These are phyloP conservation scores for Hyaloperonospora brassicae DNA, from an alignment of 352 stramenopile species.

Conservation along the genomic window DNA sequence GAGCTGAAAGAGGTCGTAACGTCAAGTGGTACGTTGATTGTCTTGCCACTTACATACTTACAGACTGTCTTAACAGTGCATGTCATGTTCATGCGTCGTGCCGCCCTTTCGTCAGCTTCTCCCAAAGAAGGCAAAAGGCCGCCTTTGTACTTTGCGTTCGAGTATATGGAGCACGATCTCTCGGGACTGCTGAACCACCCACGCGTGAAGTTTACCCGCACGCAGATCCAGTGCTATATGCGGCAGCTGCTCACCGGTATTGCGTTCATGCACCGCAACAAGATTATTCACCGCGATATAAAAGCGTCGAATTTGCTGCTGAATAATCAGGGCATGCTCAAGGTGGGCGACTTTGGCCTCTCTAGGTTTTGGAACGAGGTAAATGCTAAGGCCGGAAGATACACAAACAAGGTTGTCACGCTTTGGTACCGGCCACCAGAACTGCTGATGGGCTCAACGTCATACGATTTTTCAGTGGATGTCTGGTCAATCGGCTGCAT, in stretches of 20 bases:
- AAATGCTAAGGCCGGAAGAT: constrained; percentile 70
- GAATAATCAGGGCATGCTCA: constrained; percentile 80
- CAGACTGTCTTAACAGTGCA: background rate
- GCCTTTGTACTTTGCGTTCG: constrained; percentile 81
- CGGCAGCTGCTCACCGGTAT: constrained; percentile 70
- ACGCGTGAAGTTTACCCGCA: constrained; percentile 73
- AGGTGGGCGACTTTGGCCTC: constrained; percentile 77
- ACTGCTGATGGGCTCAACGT: constrained; percentile 87
- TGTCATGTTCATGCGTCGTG: constrained; percentile 4
- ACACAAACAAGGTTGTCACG: constrained; percentile 94
- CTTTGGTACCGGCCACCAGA: constrained; percentile 92
- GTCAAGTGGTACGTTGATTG: constrained; percentile 41
- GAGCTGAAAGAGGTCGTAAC: constrained; percentile 93
- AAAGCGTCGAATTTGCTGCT: constrained; percentile 81
- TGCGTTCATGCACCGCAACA: constrained; percentile 85
- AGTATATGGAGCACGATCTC: constrained; percentile 85
- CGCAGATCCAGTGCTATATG: constrained; percentile 87
- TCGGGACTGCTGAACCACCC: constrained; percentile 77
- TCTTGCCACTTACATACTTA: background rate
- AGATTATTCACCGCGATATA: constrained; percentile 84
- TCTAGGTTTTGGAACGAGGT: constrained; percentile 83
- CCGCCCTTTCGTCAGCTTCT: constrained; percentile 30
- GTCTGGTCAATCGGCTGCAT: constrained; percentile 92
- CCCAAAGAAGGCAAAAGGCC: constrained; percentile 78
- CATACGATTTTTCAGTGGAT: constrained; percentile 90